Conservation (phyloP, 1,284 basidiomycete species). For the Austropuccinia psidii region DNA sequence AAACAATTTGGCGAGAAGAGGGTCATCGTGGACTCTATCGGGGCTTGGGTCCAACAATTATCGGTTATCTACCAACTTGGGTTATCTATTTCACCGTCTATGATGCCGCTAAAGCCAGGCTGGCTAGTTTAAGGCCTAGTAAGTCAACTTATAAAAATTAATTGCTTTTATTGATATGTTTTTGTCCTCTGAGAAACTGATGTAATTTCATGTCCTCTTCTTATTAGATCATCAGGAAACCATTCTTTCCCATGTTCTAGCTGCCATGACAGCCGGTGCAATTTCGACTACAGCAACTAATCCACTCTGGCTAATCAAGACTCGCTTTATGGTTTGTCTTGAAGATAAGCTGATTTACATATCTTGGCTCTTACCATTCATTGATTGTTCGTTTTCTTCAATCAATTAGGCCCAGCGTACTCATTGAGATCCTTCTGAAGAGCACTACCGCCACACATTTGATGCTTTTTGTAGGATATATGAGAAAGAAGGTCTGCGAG, state of each 20-base stretch:
- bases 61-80: constrained; percentile 93
- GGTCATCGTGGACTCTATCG: constrained; percentile 82
- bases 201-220: too few relatives aligned
- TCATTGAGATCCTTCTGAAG: constrained; percentile 64
- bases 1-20: constrained; percentile 62
- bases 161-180: too few relatives aligned
- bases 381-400: background rate
- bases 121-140: constrained; percentile 55
- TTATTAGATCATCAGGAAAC: constrained; percentile 37
- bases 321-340: constrained; percentile 79
- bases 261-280: constrained; percentile 86
- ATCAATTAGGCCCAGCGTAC: constrained; percentile 47
- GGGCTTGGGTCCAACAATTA: constrained; percentile 85
- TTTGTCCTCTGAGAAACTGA: too few relatives aligned
- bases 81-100: constrained; percentile 98
- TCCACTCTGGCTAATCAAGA: constrained; percentile 95
- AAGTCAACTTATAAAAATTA: too few relatives aligned
- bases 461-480: constrained; percentile 82
- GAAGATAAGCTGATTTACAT: too few relatives aligned
- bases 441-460: constrained; percentile 72
- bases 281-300: constrained; percentile 83
- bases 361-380: background rate
- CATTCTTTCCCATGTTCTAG: constrained; percentile 64
- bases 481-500: constrained; percentile 67
- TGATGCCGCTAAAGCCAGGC: constrained; percentile 75